These are phyloP conservation scores for Naganishia randhawae DNA, from an alignment of 768 basidiomycete species.

Conservation along the genomic window DNA sequence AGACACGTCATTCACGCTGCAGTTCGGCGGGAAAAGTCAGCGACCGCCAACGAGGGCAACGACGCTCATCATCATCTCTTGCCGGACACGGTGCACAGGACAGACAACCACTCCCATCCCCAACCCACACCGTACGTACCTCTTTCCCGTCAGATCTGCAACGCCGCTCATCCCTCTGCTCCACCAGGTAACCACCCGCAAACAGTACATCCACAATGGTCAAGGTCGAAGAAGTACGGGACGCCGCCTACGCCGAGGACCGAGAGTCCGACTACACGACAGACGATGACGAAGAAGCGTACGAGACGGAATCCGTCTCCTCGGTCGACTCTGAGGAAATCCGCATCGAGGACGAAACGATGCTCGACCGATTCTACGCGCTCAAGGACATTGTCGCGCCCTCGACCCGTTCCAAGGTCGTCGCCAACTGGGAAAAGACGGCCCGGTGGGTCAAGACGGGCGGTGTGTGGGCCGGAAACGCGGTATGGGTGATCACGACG, in stretches of 20 bases:
- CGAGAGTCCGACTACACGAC: slow-evolving; percentile 62
- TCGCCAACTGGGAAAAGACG: slow-evolving; percentile 61
- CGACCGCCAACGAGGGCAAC: too few relatives aligned
- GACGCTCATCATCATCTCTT: too few relatives aligned
- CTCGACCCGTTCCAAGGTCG: slow-evolving; percentile 72
- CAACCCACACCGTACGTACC: neutral
- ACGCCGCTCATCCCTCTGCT: neutral
- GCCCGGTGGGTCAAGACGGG: slow-evolving; percentile 64
- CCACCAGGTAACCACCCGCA: neutral
- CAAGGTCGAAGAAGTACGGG: slow-evolving; percentile 74
- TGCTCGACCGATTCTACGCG: slow-evolving; percentile 81
- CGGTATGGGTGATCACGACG: slow-evolving; percentile 93
- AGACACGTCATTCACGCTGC: neutral
- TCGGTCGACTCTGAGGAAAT: slow-evolving; percentile 57
- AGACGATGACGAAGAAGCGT: slow-evolving; percentile 65
- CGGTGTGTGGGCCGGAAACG: slow-evolving; percentile 72
- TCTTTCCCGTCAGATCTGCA: neutral
- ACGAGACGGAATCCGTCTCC: slow-evolving; percentile 70
- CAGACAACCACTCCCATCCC: neutral
- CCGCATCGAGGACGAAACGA: slow-evolving; percentile 65
- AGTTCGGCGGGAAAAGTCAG: neutral
- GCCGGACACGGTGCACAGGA: neutral
- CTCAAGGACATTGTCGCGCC: slow-evolving; percentile 96
- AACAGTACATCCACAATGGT: slow-evolving; percentile 64
- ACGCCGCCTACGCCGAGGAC: slow-evolving; percentile 52